Percentiles rank a stretch among this genome's conserved stretches.
phyloP scores from a whole-genome alignment of 2,329 filamentous ascomycete genomes.

The Catunica adiposa region DNA sequence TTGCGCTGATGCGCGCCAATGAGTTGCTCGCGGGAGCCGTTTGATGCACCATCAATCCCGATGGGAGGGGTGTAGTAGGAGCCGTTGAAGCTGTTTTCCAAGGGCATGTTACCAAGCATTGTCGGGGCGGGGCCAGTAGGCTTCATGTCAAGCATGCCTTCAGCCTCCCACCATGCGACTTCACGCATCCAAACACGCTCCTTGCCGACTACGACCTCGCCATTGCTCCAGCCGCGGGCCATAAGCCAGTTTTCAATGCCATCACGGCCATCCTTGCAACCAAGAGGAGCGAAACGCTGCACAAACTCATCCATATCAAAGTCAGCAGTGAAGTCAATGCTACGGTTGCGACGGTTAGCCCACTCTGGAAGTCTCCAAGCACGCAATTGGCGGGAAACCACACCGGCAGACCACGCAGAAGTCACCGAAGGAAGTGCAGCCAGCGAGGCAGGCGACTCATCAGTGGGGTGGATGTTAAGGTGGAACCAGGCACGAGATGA shows the following conservation, averaged over 20 bases:
- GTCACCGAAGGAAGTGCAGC: constrained; percentile 54
- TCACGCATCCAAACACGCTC: constrained; percentile 95
- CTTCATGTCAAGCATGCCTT: constrained; percentile 86
- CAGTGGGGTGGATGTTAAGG: constrained; percentile 76
- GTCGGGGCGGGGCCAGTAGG: constrained; percentile 32
- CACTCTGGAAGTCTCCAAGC: constrained; percentile 90
- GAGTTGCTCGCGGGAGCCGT: constrained; percentile 58
- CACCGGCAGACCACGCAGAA: constrained; percentile 84
- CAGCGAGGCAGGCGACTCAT: constrained; percentile 61
- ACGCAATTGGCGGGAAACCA: constrained; percentile 80
- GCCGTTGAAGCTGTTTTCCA: constrained; percentile 55
- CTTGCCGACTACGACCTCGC: constrained; percentile 77
- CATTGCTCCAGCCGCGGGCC: constrained; percentile 95
- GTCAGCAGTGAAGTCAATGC: constrained; percentile 88
- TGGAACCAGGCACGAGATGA: constrained; percentile 94
- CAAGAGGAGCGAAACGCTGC: constrained; percentile 63
- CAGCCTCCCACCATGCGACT: constrained; percentile 90
- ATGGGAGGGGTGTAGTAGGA: constrained; percentile 53
- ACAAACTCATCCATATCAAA: constrained; percentile 90
- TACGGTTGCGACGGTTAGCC: constrained; percentile 83
- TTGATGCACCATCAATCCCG: constrained; percentile 42
- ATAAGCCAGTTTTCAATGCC: constrained; percentile 89
- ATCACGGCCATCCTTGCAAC: constrained; percentile 78
- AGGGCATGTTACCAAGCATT: constrained; percentile 16
- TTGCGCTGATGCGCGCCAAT: constrained; percentile 37